A percentile compares a stretch with the other conserved stretches of the same genome.
Evolutionary conservation across 2,329 filamentous ascomycete genomes (phyloP).

Genomic region (Pyrenochaeta sp.): DNA sequence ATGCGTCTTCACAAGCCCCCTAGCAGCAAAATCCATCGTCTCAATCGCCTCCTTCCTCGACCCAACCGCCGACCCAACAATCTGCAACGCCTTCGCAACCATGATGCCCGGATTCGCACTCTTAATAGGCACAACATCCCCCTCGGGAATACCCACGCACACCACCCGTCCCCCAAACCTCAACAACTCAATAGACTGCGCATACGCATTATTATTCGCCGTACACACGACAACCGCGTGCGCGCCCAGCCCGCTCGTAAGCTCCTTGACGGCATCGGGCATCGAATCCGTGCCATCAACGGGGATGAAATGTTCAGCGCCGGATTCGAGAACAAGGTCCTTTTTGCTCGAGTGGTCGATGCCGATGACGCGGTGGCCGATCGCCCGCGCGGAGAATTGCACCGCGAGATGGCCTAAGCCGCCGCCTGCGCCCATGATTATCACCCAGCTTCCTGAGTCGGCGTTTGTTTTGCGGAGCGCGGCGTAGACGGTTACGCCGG

Average conservation of each 20-base stretch:
- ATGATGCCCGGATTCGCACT: conserved; percentile 52
- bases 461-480: conserved; percentile 69
- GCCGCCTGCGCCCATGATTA: conserved; percentile 65
- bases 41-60: conserved; percentile 59
- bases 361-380: conserved; percentile 71
- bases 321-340: conserved; percentile 67
- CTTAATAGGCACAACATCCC: conserved; percentile 56
- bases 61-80: conserved; percentile 58
- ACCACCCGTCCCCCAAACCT: conserved; percentile 57
- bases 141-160: conserved; percentile 59
- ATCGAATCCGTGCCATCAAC: conserved; percentile 63
- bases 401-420: conserved; percentile 71
- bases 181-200: conserved; percentile 50
- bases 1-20: conserved; percentile 58
- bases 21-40: conserved; percentile 55
- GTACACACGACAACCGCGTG: conserved; percentile 67
- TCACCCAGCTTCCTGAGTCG: conserved; percentile 67
- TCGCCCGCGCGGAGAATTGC: conserved; percentile 68
- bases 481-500: conserved; percentile 72
- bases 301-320: conserved; percentile 72
- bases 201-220: conserved; percentile 59
- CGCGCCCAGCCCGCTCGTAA: conserved; percentile 67
- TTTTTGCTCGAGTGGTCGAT: conserved; percentile 71
- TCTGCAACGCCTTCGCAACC: conserved; percentile 53
- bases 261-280: conserved; percentile 63